Evolutionary conservation across 2,329 filamentous ascomycete species (phyloP).

Genomic region (Arthrobotrys sphaeroides): DNA sequence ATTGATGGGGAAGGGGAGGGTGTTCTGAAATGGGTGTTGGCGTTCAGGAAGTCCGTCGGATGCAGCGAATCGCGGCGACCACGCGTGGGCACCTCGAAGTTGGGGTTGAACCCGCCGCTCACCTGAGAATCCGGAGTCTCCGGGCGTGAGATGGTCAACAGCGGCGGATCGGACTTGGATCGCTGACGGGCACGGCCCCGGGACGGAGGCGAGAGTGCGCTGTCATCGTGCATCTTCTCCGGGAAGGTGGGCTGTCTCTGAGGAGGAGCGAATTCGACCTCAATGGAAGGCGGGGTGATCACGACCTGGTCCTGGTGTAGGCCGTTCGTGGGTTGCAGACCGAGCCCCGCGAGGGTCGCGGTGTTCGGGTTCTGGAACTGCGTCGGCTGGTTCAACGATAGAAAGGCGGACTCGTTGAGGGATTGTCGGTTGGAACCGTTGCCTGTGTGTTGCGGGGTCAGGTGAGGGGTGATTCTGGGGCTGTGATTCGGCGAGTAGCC

Average conservation of each 20-base stretch:
- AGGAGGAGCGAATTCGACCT: slow-evolving; percentile 58
- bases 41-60: slow-evolving; percentile 62
- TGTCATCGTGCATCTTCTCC: slow-evolving; percentile 56
- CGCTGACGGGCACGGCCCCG: slow-evolving; percentile 43
- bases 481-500: slow-evolving; percentile 53
- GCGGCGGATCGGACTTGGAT: slow-evolving; percentile 47
- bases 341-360: slow-evolving; percentile 52
- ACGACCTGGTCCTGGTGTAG: slow-evolving; percentile 52
- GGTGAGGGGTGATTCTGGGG: slow-evolving; percentile 56
- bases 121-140: slow-evolving; percentile 41
- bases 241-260: slow-evolving; percentile 58
- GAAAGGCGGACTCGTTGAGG: slow-evolving; percentile 51
- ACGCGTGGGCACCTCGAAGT: slow-evolving; percentile 48
- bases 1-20: slow-evolving; percentile 63
- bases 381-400: slow-evolving; percentile 54
- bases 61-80: slow-evolving; percentile 57
- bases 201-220: slow-evolving; percentile 55
- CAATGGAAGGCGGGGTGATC: slow-evolving; percentile 55
- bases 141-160: slow-evolving; percentile 40
- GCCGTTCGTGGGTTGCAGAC: slow-evolving; percentile 43
- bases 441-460: slow-evolving; percentile 54
- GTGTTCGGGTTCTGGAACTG: slow-evolving; percentile 46
- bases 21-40: slow-evolving; percentile 59
- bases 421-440: slow-evolving; percentile 55
- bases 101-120: slow-evolving; percentile 46